Base-by-base conservation (phyloP, 2,329 filamentous ascomycete genomes). In the Aulographum hederae region DNA sequence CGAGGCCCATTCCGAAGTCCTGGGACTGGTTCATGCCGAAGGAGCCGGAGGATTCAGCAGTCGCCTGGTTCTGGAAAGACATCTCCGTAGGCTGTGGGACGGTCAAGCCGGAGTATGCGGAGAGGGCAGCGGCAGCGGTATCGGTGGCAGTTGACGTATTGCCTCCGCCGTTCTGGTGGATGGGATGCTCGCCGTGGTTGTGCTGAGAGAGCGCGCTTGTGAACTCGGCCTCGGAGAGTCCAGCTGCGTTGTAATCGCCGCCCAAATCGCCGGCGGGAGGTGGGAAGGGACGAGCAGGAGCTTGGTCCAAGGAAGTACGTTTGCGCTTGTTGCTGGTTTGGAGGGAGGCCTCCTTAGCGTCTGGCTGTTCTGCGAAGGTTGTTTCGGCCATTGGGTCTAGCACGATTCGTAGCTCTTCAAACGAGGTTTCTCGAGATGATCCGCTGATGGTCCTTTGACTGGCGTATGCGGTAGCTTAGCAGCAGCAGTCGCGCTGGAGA, bases 41-140 rank as follows among this genome's bases (percentile, higher is more conserved):
- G 0, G 56, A 53, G 5, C 40, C 37, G 12, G 51, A 46, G 19
- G 44, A 38, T 33, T 61, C 57, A 11, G 45, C 50, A 27, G 25
- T 30, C 5, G 57, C 52, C n/a, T 46, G 45, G 34, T 58, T 51
- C 33, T 58, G 57, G 39, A 65, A 69, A 15, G 62, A 57, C 8
- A 66, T 50, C 38, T 67, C 64, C 3, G 64, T 68, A 6, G 63
- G 56, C 46, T 66, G 62, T 11, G 64, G 64, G 14, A 67, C 61
- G 11, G 60, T 66, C 63, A 69, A 68, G 35, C 60, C 60, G 37
- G 60, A 58, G 43, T 65, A 67, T 34, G 51, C 47, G 12, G 56
- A 54, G 37, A 63, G 50, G 4, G 60, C 60, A 11, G 71, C 71
- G 14, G 67, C 69, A 31, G 71, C 70, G 26, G 71, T 74, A 30